phyloP scores from a whole-genome alignment of 257 asterid genomes.

The Asclepias syriaca region DNA sequence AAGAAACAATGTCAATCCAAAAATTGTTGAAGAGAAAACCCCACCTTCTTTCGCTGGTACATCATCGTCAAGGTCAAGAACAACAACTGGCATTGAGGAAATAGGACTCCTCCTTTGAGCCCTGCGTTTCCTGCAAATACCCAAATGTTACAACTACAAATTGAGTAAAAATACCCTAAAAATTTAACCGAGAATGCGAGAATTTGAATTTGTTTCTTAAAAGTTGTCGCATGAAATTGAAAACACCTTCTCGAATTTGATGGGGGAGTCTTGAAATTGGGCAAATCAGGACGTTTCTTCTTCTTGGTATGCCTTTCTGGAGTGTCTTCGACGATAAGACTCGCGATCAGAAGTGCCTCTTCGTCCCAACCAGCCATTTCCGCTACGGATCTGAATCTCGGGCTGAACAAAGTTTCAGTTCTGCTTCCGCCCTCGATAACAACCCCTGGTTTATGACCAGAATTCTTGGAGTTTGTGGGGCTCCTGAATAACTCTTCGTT shows the following conservation, averaged over 20 bases:
- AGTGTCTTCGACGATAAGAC: constrained; percentile 82
- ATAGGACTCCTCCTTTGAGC: constrained; percentile 48
- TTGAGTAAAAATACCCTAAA: background rate
- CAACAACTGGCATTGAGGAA: constrained; percentile 39
- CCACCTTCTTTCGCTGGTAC: constrained; percentile 49
- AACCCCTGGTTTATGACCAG: constrained; percentile 20
- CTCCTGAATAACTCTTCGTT: constrained; percentile 28
- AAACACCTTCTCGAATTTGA: constrained; percentile 74
- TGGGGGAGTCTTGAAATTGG: constrained; percentile 54
- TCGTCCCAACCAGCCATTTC: constrained; percentile 99
- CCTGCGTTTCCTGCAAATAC: constrained; percentile 53
- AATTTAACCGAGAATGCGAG: background rate
- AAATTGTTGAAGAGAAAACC: background rate
- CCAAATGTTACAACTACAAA: constrained; percentile 11
- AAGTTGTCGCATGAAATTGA: background rate
- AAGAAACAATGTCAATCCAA: background rate
- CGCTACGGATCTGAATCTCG: constrained; percentile 79
- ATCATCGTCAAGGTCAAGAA: constrained; percentile 64
- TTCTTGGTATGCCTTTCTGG: constrained; percentile 62
- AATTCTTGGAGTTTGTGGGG: constrained; percentile 24
- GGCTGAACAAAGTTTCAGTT: constrained; percentile 52
- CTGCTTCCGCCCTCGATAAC: constrained; percentile 28
- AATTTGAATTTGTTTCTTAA: background rate
- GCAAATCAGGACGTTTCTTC: constrained; percentile 50
- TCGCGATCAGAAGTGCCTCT: constrained; percentile 75